These are phyloP conservation scores for Corchorus olitorius DNA, from an alignment of 345 rosid genomes.

Conservation along the genomic window DNA sequence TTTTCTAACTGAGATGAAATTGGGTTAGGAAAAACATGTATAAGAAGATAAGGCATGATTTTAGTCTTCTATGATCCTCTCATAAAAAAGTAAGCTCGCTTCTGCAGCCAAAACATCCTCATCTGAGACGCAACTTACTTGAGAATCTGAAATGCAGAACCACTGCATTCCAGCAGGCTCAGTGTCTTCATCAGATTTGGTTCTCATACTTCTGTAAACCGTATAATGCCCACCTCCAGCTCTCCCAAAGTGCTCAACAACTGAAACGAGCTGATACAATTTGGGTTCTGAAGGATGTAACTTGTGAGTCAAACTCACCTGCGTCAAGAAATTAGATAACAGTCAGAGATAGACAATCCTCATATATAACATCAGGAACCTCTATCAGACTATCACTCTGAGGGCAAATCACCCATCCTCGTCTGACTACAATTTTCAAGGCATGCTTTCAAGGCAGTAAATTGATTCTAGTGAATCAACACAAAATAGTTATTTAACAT, in stretches of 20 bases:
- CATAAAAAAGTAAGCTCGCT: slow-evolving; percentile 88
- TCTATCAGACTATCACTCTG: too few relatives aligned
- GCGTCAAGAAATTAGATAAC: slow-evolving; percentile 16
- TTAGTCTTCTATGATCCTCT: slow-evolving; percentile 43
- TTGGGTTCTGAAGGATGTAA: slow-evolving; percentile 29
- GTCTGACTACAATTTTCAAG: background rate
- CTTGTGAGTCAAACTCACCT: slow-evolving; percentile 21
- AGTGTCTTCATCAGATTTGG: slow-evolving; percentile 21
- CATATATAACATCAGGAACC: too few relatives aligned
- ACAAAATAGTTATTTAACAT: background rate
- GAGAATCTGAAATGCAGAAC: slow-evolving; percentile 83
- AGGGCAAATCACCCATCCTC: too few relatives aligned
- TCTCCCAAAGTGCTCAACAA: slow-evolving; percentile 85
- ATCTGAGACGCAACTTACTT: slow-evolving; percentile 60
- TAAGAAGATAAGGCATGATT: background rate
- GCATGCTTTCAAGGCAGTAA: background rate
- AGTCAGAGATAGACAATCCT: background rate
- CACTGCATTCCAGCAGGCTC: slow-evolving; percentile 39
- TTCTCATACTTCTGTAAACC: slow-evolving; percentile 59
- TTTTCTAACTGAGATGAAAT: background rate
- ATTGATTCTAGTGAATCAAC: background rate
- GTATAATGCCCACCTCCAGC: slow-evolving; percentile 83
- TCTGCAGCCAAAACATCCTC: slow-evolving; percentile 76
- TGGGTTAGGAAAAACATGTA: background rate
- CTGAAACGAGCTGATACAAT: slow-evolving; percentile 63